Percentiles rank a stretch among this genome's conserved stretches.
Evolutionary conservation across 352 stramenopile species (phyloP).

Genomic region (Lagenidium giganteum): DNA sequence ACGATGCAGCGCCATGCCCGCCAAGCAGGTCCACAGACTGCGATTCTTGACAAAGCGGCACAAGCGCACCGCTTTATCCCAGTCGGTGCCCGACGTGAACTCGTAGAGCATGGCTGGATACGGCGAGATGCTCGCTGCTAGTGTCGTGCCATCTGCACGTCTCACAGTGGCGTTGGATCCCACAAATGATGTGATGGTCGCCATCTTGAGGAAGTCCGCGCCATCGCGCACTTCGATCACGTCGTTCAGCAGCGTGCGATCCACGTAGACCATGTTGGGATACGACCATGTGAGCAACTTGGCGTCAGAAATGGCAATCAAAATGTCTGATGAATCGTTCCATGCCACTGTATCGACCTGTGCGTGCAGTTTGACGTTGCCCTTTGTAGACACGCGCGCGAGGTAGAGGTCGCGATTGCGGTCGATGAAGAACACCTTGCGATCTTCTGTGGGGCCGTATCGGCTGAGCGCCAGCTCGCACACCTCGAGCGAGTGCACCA

Average conservation of each 20-base stretch:
- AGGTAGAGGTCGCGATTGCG: slow-evolving; percentile 86
- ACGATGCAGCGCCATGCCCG: slow-evolving; percentile 85
- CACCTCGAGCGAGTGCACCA: slow-evolving; percentile 75
- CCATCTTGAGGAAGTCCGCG: slow-evolving; percentile 80
- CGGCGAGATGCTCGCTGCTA: slow-evolving; percentile 72
- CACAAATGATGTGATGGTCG: slow-evolving; percentile 85
- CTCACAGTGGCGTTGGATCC: slow-evolving; percentile 81
- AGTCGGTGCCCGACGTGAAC: slow-evolving; percentile 73
- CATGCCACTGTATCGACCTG: slow-evolving; percentile 90
- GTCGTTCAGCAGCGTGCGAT: slow-evolving; percentile 85
- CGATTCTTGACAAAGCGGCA: slow-evolving; percentile 90
- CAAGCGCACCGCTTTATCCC: slow-evolving; percentile 89
- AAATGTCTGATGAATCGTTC: slow-evolving; percentile 85
- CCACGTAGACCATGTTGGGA: slow-evolving; percentile 88
- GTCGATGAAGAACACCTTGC: slow-evolving; percentile 87
- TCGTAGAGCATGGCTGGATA: slow-evolving; percentile 87
- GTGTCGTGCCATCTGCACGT: slow-evolving; percentile 79
- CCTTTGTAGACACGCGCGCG: slow-evolving; percentile 47
- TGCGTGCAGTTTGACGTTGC: slow-evolving; percentile 79
- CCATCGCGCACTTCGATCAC: slow-evolving; percentile 75
- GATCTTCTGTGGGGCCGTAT: slow-evolving; percentile 62
- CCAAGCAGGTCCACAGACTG: slow-evolving; percentile 87
- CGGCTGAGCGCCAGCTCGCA: slow-evolving; percentile 81
- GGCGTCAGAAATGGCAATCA: slow-evolving; percentile 86
- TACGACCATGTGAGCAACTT: slow-evolving; percentile 90